phyloP scores from a whole-genome alignment of 305 asterid species.

The Fraxinus baroniana region DNA sequence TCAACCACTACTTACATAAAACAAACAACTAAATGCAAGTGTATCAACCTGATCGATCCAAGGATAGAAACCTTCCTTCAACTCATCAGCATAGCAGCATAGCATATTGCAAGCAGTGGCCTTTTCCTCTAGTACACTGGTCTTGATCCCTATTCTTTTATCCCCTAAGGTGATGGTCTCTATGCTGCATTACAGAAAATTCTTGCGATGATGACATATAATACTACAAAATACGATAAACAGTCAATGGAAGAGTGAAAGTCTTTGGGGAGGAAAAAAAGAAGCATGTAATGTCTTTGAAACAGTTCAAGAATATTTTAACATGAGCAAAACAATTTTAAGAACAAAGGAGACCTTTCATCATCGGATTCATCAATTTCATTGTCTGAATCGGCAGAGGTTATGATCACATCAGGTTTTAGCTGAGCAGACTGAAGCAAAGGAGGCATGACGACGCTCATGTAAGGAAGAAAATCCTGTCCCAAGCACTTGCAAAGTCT shows the following conservation, averaged over 20 bases:
- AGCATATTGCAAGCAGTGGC: slow-evolving; percentile 99
- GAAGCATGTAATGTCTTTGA: not conserved
- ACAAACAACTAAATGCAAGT: not conserved
- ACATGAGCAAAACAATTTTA: not conserved
- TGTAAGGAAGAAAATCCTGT: slow-evolving; percentile 95
- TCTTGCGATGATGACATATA: not conserved
- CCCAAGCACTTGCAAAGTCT: slow-evolving; percentile 98
- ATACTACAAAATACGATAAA: not conserved
- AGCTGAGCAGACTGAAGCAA: slow-evolving; percentile 95
- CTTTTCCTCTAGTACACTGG: slow-evolving; percentile 94
- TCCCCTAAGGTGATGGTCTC: slow-evolving; percentile 95
- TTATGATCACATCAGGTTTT: slow-evolving; percentile 91
- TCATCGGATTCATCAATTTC: slow-evolving; percentile 91
- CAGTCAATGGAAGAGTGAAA: not conserved
- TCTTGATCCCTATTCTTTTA: slow-evolving; percentile 92
- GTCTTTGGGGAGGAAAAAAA: not conserved
- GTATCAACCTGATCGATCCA: slow-evolving; percentile 94
- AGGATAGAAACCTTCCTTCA: slow-evolving; percentile 94
- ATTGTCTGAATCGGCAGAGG: slow-evolving; percentile 90
- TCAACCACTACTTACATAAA: not conserved
- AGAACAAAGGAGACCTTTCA: slow-evolving; percentile 62
- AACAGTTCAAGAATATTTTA: not conserved
- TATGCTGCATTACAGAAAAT: slow-evolving; percentile 60
- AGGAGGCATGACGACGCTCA: slow-evolving; percentile 98
- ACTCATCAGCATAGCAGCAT: slow-evolving; percentile 95